These are phyloP conservation scores for Penicillium waksmanii DNA, from an alignment of 495 filamentous ascomycete genomes.

Conservation along the genomic window DNA sequence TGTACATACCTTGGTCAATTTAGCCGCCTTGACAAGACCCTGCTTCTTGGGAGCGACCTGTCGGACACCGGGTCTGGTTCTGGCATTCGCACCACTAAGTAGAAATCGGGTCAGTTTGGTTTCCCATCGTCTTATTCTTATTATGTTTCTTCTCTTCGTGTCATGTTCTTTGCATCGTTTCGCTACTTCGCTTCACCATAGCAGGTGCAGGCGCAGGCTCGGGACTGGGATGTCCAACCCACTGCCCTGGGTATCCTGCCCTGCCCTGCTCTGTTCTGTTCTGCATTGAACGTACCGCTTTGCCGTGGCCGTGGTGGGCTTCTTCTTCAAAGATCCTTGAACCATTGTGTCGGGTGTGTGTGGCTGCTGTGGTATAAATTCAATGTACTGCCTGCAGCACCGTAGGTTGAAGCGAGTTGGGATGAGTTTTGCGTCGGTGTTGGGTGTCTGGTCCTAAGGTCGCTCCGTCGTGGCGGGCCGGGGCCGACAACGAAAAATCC, in stretches of 20 bases:
- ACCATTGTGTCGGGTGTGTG: slow-evolving; percentile 31
- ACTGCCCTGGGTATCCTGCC: neutral
- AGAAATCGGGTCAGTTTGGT: neutral
- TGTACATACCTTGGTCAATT: slow-evolving; percentile 61
- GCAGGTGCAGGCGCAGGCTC: too few species aligned
- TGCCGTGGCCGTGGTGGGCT: slow-evolving; percentile 26
- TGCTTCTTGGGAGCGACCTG: slow-evolving; percentile 73
- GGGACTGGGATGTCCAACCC: too few species aligned
- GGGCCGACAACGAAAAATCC: slow-evolving; percentile 25
- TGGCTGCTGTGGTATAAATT: neutral
- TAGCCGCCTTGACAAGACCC: slow-evolving; percentile 58
- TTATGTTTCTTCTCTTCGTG: neutral
- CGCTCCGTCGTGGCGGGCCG: neutral
- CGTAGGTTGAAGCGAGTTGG: neutral
- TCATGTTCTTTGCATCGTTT: neutral
- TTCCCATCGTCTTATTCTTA: neutral
- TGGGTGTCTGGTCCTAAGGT: neutral
- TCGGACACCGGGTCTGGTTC: slow-evolving; percentile 59
- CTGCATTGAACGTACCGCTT: slow-evolving; percentile 36
- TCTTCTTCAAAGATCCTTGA: slow-evolving; percentile 47
- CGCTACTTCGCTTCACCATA: too few species aligned
- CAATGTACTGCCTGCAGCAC: slow-evolving; percentile 39
- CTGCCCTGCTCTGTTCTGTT: neutral
- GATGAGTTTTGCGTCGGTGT: slow-evolving; percentile 2
- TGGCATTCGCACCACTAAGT: slow-evolving; percentile 20